Evolutionary conservation across 257 asterid species (phyloP).

Genomic region (Leonotis leonurus): DNA sequence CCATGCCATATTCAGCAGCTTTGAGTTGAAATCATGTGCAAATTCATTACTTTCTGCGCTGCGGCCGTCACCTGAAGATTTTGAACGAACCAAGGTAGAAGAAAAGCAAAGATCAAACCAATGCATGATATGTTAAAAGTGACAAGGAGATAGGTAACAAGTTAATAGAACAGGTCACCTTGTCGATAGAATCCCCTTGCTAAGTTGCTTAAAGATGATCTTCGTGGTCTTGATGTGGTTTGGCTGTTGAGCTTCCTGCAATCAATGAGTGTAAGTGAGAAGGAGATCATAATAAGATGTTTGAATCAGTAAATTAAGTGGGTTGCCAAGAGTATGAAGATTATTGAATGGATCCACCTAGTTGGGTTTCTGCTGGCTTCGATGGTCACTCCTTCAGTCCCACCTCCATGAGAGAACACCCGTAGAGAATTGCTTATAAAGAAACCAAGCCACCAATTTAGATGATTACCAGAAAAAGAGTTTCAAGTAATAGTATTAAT

Average conservation of each 20-base stretch:
- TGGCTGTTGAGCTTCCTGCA: slow-evolving; percentile 39
- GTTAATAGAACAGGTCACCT: slow-evolving; percentile 22
- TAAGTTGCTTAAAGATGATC: slow-evolving; percentile 62
- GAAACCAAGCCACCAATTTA: not conserved
- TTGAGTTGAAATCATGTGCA: slow-evolving; percentile 37
- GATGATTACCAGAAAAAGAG: not conserved
- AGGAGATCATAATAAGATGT: not conserved
- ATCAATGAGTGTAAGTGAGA: not conserved
- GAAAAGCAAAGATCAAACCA: not conserved
- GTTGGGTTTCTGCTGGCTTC: slow-evolving; percentile 43
- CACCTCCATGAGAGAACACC: slow-evolving; percentile 42
- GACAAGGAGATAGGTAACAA: not conserved
- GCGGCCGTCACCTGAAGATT: slow-evolving; percentile 32
- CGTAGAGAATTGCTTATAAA: slow-evolving; percentile 43
- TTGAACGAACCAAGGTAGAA: not conserved
- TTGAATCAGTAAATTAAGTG: not conserved
- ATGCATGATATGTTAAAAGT: not conserved
- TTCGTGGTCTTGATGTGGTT: slow-evolving; percentile 40
- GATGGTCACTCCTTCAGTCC: slow-evolving; percentile 44
- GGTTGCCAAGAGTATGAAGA: not conserved
- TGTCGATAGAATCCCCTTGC: slow-evolving; percentile 57
- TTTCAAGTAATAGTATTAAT: not conserved
- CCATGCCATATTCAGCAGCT: slow-evolving; percentile 70
- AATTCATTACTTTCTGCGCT: slow-evolving; percentile 26
- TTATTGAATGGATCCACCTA: slow-evolving; percentile 27